Evolutionary conservation across 106 monocot species (phyloP), one percentile per base, ranked within the genome.

Genomic region (Ottelia alismoides): DNA sequence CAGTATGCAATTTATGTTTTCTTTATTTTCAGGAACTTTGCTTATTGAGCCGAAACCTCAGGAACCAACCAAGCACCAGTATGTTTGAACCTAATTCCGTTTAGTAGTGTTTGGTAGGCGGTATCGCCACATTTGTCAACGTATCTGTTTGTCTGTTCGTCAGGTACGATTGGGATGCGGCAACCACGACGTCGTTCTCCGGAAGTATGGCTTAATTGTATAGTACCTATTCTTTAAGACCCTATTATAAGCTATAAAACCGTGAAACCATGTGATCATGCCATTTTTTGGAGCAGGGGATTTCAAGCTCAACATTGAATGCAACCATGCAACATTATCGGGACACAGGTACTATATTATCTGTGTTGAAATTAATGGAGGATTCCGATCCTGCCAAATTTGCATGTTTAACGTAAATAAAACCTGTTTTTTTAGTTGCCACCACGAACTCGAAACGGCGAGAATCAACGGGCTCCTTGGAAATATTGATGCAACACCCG

Each of bases 121-220:
- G 6, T 7, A 43, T 43, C 10, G 6, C 10, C 40, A 43, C 16
- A 6, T 43, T 43, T 43, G 16, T 43, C n/a, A n/a, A n/a, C n/a
- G 40, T 43, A 16, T 7, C 40, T 43, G 16, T 2, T 32, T 21
- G 3, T 35, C 21, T 0, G 21, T 65, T 21, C 53, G 21, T 67
- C 20, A 96, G 94, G 53, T 90, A 98, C 71, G 96, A 98, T 51
- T 98, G 96, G 96, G 96, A 98, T 82, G 96, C 82, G 58, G 89
- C 89, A 31, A 90, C 98, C 20, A 57, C 85, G 21, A 64, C 69
- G 45, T 64, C 81, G 43, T 98, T 53, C 70, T 98, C 12, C 70
- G 62, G 48, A 98, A 85, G 61, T 90, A 85, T 75, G 79, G 82
- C 24, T 82, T 90, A 43, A 10, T 62, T 68, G 82, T 98, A 90